Base-by-base conservation (phyloP, 345 rosid genomes). In the Eucalyptus sp. region DNA sequence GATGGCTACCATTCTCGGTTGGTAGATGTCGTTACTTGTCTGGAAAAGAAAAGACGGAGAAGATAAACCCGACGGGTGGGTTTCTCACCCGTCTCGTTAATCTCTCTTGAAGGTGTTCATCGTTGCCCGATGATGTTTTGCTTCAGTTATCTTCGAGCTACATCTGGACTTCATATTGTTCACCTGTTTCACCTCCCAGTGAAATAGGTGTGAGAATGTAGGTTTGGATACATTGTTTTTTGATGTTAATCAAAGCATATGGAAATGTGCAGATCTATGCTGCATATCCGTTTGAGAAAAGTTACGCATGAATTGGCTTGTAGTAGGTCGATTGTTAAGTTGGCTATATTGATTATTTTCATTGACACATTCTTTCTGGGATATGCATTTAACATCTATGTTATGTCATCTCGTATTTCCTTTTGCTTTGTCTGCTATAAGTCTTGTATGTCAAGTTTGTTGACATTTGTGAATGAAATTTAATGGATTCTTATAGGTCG, bases 141-240 rank as follows among this genome's bases (percentile, higher is more conserved):
- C 27, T 86, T 37, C 79, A 68, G 91, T 91, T 89, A 90, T 92
- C 60, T 89, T 87, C 90, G 92, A 76, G 95, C 95, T 94, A 91
- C 95, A 93, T 93, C 94, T 93, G 94, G 93, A 91, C 91, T 48
- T 92, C 90, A 93, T 91, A 93, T 86, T 43, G 76, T 56, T 43
- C 76, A 5, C 22, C 51, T 89, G 48, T 68, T 44, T 88, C 46
- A 50, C 27, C 11, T 6, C 48, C 37, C 5, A 37, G 50, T 22
- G 48, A 37, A 49, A 54, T 43, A 46, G 31, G 46, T 88, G 49
- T 50, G 50, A 31, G 24, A 7, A 62, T 8, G 10, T 31, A 33
- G 49, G 68, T 50, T 31, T 33, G 60, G 33, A 79, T 68, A 13
- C 44, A 27, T 50, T 71, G 13, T 51, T 1, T 86, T 49, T 11